Conservation (phyloP, 257 asterid species). For the Solanum sparsipilum region DNA sequence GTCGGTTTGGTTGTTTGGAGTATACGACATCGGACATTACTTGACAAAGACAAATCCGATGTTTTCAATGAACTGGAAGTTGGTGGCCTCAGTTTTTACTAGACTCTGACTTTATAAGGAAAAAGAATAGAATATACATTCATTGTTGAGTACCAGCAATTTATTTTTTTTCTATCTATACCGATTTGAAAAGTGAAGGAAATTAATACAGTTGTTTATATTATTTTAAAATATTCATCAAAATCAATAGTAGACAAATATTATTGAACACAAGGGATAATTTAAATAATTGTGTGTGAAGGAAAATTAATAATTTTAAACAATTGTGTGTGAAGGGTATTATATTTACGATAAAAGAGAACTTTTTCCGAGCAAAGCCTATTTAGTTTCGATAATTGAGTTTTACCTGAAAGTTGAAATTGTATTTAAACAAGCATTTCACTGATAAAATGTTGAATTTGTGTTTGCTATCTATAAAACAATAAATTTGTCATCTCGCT, state of each 20-base stretch:
- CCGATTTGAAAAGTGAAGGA: background rate
- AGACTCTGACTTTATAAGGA: background rate
- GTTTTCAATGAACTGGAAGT: background rate
- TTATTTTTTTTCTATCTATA: background rate
- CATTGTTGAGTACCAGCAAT: background rate
- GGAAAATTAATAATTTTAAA: too few relatives aligned
- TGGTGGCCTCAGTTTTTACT: background rate
- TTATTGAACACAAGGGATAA: too few relatives aligned
- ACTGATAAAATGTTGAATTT: background rate
- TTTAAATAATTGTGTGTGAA: too few relatives aligned
- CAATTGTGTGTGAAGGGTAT: too few relatives aligned
- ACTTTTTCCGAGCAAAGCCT: background rate
- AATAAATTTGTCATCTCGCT: background rate
- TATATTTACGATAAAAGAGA: too few relatives aligned
- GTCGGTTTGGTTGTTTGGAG: background rate
- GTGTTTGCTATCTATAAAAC: background rate
- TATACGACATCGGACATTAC: background rate
- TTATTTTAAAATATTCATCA: too few relatives aligned
- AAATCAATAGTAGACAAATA: too few relatives aligned
- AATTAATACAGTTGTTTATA: too few relatives aligned
- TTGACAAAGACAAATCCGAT: background rate
- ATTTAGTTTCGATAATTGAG: background rate
- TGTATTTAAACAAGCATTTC: background rate
- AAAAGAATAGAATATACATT: background rate
- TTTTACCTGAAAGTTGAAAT: background rate